phyloP scores from a whole-genome alignment of 345 rosid species.

The Trapa bicornis region DNA sequence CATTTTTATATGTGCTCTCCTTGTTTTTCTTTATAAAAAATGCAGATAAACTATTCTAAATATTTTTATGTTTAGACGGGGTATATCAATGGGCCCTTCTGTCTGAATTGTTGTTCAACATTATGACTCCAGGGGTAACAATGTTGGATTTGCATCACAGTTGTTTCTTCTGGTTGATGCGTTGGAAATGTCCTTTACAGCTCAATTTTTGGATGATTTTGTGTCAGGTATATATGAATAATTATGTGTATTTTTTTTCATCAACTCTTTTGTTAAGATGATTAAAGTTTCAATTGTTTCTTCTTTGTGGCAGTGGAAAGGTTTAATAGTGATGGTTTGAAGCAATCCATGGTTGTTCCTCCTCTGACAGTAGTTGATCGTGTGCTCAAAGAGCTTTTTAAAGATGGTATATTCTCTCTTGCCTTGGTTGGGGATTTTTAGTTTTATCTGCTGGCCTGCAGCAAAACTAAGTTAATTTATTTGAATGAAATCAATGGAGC shows the following conservation, averaged over 20 bases:
- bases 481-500: not conserved
- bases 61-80: not conserved
- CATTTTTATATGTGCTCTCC: not conserved
- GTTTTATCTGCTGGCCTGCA: not conserved
- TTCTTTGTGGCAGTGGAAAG: slow-evolving; percentile 48
- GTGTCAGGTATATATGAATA: slow-evolving; percentile 51
- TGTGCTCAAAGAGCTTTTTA: slow-evolving; percentile 85
- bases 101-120: slow-evolving; percentile 18
- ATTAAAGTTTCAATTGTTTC: slow-evolving; percentile 8
- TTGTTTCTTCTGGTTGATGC: slow-evolving; percentile 67
- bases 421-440: not conserved
- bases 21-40: not conserved
- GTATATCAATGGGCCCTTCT: not conserved
- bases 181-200: slow-evolving; percentile 49
- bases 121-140: slow-evolving; percentile 42
- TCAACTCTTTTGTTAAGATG: not conserved
- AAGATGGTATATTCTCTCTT: slow-evolving; percentile 36
- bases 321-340: slow-evolving; percentile 50
- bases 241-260: not conserved
- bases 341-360: slow-evolving; percentile 67
- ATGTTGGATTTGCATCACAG: slow-evolving; percentile 73
- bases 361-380: slow-evolving; percentile 82
- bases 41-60: not conserved
- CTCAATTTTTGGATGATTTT: slow-evolving; percentile 88
- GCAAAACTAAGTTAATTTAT: not conserved